phyloP scores from a whole-genome alignment of 371 early-diverging fungal species.

The Zancudomyces culisetae region DNA sequence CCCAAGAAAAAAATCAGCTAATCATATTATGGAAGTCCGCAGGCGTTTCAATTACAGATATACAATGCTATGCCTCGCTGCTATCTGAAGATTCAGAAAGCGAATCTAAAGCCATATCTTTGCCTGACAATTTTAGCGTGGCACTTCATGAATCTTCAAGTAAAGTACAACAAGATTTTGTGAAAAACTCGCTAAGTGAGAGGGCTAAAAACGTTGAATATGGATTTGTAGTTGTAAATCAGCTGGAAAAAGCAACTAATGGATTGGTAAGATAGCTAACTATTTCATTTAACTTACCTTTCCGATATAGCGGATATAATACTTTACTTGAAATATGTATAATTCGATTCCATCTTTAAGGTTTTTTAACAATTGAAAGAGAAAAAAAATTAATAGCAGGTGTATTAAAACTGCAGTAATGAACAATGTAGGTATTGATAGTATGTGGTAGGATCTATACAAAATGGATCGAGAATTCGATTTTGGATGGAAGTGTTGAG shows the following conservation, averaged over 20 bases:
- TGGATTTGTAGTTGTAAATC: constrained; percentile 7
- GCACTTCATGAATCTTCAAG: not conserved
- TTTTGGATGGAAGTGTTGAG: constrained; percentile 2
- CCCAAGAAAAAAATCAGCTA: not conserved
- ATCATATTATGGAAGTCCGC: not conserved
- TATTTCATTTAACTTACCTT: no score
- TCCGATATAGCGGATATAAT: no score
- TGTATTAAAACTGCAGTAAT: no score
- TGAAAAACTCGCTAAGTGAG: not conserved
- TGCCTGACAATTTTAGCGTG: no score
- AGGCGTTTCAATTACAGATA: not conserved
- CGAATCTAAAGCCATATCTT: not conserved
- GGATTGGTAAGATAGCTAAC: constrained; percentile 13
- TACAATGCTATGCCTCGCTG: not conserved
- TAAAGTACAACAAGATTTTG: not conserved
- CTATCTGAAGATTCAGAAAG: not conserved
- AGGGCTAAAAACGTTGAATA: not conserved
- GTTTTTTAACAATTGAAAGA: no score
- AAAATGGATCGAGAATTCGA: not conserved
- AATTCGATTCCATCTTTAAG: no score
- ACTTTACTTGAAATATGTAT: no score
- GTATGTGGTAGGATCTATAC: not conserved
- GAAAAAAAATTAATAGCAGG: no score
- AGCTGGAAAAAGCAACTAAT: constrained; percentile 15
- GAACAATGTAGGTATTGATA: not conserved